A percentile compares a stretch with the other conserved stretches of the same genome.
phyloP scores from a whole-genome alignment of 2,329 filamentous ascomycete genomes.

The Paradendryphiella salina region DNA sequence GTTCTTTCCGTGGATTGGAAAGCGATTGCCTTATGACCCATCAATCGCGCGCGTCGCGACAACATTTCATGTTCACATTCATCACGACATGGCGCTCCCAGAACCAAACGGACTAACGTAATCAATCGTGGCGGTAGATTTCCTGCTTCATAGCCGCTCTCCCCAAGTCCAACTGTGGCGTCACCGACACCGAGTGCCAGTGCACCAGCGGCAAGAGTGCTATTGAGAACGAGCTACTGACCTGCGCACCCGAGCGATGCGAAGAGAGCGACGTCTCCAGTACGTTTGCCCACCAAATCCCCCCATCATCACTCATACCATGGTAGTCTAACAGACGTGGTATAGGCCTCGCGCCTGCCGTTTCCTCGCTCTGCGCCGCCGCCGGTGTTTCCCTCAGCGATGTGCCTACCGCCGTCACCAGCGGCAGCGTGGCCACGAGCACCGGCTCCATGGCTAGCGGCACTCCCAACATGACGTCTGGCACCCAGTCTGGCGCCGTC shows the following conservation, averaged over 20 bases:
- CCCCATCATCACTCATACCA: background rate
- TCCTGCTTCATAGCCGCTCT: slow-evolving; percentile 56
- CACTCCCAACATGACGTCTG: slow-evolving; percentile 3
- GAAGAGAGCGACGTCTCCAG: slow-evolving; percentile 43
- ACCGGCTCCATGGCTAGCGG: slow-evolving; percentile 7
- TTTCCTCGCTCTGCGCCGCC: slow-evolving; percentile 33
- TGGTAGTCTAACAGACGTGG: background rate
- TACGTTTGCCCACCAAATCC: slow-evolving; percentile 33
- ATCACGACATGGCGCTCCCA: too few species aligned
- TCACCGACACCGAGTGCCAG: slow-evolving; percentile 56
- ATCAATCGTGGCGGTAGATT: slow-evolving; percentile 40
- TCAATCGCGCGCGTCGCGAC: background rate
- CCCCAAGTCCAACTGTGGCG: slow-evolving; percentile 52
- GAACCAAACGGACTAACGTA: background rate
- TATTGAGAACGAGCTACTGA: slow-evolving; percentile 47
- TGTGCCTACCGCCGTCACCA: slow-evolving; percentile 20
- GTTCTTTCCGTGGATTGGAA: background rate
- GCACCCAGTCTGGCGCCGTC: slow-evolving; percentile 6
- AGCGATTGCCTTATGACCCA: too few species aligned
- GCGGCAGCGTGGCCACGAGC: slow-evolving; percentile 5
- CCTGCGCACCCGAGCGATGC: slow-evolving; percentile 48
- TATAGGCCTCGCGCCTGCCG: slow-evolving; percentile 29
- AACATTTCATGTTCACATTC: background rate
- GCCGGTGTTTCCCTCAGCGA: slow-evolving; percentile 33
- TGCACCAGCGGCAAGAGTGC: slow-evolving; percentile 51